Evolutionary conservation across 2,329 filamentous ascomycete genomes (phyloP).

Genomic region (Colletotrichum tofieldiae): DNA sequence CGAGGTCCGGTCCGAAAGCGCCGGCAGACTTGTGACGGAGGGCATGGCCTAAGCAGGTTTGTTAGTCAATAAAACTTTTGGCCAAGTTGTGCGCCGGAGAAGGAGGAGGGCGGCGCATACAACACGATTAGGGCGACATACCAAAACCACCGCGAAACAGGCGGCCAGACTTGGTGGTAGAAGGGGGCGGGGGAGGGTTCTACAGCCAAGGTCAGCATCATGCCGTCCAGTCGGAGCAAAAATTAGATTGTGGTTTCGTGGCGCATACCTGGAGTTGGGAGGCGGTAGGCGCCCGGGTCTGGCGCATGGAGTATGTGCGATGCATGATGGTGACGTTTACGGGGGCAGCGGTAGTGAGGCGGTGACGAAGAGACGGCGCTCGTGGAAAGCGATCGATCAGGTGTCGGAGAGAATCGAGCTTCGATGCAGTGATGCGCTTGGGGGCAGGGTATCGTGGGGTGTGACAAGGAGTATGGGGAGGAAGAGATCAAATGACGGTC

Average conservation of each 20-base stretch:
- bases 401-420: not conserved
- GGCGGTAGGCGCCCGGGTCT: conserved; percentile 94
- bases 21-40: conserved; percentile 83
- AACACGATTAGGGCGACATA: conserved; percentile 65
- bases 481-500: conserved; percentile 29
- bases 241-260: not conserved
- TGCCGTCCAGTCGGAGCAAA: conserved; percentile 23
- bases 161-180: conserved; percentile 90
- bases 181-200: conserved; percentile 93
- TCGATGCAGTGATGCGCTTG: conserved; percentile 5
- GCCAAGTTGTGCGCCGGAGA: not conserved
- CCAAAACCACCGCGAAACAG: conserved; percentile 90
- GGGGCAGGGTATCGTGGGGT: conserved; percentile 33
- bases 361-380: not conserved
- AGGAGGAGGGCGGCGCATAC: not conserved
- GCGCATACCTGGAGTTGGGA: conserved; percentile 75
- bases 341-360: not conserved
- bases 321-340: conserved; percentile 76
- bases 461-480: conserved; percentile 27
- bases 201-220: conserved; percentile 58
- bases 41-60: conserved; percentile 67
- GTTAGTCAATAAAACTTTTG: conserved; percentile 40
- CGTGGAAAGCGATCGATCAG: not conserved
- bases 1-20: conserved; percentile 87
- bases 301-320: conserved; percentile 99